Conservation (phyloP, 2,329 filamentous ascomycete genomes). For the Penicillium aurantiogriseum region DNA sequence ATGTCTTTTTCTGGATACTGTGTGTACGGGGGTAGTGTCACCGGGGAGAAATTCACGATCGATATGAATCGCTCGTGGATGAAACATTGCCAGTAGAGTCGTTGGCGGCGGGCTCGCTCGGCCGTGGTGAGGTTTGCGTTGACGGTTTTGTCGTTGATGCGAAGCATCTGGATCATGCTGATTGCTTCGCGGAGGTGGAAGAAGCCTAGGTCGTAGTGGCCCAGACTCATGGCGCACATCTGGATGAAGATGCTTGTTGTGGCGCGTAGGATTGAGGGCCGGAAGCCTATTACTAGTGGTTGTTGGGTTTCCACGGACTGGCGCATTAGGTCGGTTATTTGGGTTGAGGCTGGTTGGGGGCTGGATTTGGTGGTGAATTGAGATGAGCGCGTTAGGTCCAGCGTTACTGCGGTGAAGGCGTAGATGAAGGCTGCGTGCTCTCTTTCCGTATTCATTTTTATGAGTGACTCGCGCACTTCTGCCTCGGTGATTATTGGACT, state of each 20-base stretch:
- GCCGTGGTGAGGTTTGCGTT: slow-evolving; percentile 32
- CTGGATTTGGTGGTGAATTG: slow-evolving; percentile 13
- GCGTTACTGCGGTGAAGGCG: slow-evolving; percentile 47
- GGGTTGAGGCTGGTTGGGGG: slow-evolving; percentile 22
- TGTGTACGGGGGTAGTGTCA: slow-evolving; percentile 41
- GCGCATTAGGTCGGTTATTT: slow-evolving; percentile 28
- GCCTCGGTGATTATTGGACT: slow-evolving; percentile 47
- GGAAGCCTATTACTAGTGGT: slow-evolving; percentile 40
- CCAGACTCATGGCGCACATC: slow-evolving; percentile 52
- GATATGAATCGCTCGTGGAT: slow-evolving; percentile 59
- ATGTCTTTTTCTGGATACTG: slow-evolving; percentile 41
- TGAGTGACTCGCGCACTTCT: slow-evolving; percentile 39
- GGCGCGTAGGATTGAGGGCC: slow-evolving; percentile 46
- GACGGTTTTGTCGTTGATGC: slow-evolving; percentile 43
- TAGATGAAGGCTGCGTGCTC: slow-evolving; percentile 46
- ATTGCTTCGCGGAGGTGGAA: slow-evolving; percentile 53
- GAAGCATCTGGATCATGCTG: slow-evolving; percentile 46
- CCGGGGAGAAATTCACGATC: slow-evolving; percentile 51
- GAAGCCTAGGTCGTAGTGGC: slow-evolving; percentile 51
- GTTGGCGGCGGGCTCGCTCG: slow-evolving; percentile 46
- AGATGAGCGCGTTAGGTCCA: slow-evolving; percentile 40
- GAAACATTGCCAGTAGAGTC: slow-evolving; percentile 57
- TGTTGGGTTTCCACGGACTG: slow-evolving; percentile 39
- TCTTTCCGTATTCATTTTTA: slow-evolving; percentile 38
- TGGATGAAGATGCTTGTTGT: slow-evolving; percentile 56